Evolutionary conservation across 305 asterid species (phyloP), one percentile per base, ranked within the genome.

Genomic region (Salvia sclarea): DNA sequence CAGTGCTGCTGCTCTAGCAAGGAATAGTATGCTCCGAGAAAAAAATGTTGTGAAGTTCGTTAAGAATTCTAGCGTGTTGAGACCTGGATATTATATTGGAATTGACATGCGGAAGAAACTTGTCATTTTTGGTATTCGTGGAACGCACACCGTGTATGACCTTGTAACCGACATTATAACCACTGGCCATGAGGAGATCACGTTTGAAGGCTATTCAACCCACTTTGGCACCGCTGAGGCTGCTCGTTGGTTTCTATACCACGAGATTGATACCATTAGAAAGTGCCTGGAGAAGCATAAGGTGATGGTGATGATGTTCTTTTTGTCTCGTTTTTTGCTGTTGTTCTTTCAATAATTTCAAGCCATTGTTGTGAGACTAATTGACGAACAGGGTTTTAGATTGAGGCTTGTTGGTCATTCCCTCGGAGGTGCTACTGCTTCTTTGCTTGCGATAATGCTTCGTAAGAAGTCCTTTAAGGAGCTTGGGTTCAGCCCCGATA

Each of bases 361-460:
- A 50, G 30, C 52, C 48, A 20, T 72, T 64, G 47, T 70, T 45
- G 66, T 37, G 76, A 38, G 79, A 80, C 86, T 88, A 76, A 91
- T 81, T 75, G 76, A 71, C 83, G 67, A 74, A 86, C 97, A 94
- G 99, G 98, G 97, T 72, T 94, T 85, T 91, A 94, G 95, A 81
- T 84, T 94, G 85, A 92, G 96, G 92, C 80, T 94, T 55, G 96
- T 94, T 16, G 99, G 99, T 50, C 99, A 94, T 87, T 91, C 99
- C 47, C 90, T 94, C 35, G 98, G 99, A 57, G 98, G 95, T 64
- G 95, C 99, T 66, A 91, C 76, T 50, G 98, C 95, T 62, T 85
- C 99, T 16, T 75, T 91, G 84, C 85, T 94, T 75, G 99, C 98
- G 28, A 89, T 91, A 66, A 94, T 91, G 95, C 91, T 94, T 53